Conservation (phyloP, 116 monocot species). For the Thalassia testudinum region DNA sequence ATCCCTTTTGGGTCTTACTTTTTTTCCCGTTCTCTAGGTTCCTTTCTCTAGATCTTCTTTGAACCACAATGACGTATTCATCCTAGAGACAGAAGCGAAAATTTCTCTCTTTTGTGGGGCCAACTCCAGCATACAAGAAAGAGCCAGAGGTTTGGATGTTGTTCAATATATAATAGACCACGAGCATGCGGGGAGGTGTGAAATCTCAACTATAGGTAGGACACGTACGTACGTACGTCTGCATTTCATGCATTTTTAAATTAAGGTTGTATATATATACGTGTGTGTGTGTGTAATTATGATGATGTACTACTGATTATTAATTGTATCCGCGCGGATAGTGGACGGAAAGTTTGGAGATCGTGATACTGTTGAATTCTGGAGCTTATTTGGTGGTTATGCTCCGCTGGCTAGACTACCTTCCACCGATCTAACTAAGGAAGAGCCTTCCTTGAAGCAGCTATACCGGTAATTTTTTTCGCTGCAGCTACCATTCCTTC, state of each 20-base stretch:
- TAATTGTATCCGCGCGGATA: slow-evolving; percentile 12
- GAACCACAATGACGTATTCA: slow-evolving; percentile 44
- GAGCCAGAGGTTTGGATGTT: slow-evolving; percentile 56
- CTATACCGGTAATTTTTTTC: slow-evolving; percentile 21
- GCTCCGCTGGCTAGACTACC: slow-evolving; percentile 32
- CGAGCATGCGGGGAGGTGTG: slow-evolving; percentile 31
- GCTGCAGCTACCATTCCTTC: neutral
- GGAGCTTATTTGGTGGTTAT: slow-evolving; percentile 57
- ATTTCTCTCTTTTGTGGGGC: slow-evolving; percentile 47
- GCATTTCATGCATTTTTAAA: too few relatives aligned
- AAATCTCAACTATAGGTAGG: slow-evolving; percentile 43
- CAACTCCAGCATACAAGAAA: slow-evolving; percentile 41
- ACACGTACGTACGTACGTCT: neutral
- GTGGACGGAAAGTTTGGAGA: slow-evolving; percentile 49
- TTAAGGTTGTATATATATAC: too few relatives aligned
- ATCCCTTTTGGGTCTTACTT: too few relatives aligned
- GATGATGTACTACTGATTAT: too few relatives aligned
- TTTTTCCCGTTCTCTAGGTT: slow-evolving; percentile 19
- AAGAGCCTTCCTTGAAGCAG: slow-evolving; percentile 4
- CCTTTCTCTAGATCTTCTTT: slow-evolving; percentile 47
- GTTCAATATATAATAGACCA: slow-evolving; percentile 46
- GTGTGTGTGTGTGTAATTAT: too few relatives aligned
- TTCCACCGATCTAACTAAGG: neutral
- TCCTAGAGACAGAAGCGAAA: slow-evolving; percentile 39
- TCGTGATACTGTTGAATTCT: slow-evolving; percentile 45